Evolutionary conservation across 148 eudicot species (phyloP), one percentile per base, ranked within the genome.

Genomic region (Rhododendron henanense): DNA sequence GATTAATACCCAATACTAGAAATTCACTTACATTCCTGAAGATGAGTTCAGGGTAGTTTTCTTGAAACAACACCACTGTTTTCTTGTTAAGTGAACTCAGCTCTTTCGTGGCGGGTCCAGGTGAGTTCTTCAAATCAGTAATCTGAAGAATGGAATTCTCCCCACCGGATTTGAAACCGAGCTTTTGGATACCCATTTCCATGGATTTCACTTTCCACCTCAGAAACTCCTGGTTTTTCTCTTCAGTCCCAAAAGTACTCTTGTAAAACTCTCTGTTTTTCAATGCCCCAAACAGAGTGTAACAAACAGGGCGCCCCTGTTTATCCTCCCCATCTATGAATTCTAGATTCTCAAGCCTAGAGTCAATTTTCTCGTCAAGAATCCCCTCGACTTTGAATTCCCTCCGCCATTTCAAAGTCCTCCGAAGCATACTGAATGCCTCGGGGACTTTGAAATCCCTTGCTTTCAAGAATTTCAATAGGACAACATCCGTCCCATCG

Each of bases 201-300:
- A 97, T 84, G 61, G 90, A 86, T 31, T 90, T 90, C n/a, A 97
- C 78, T 83, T 92, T 92, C 99, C 99, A 97, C 45, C 94, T 90
- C 19, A 95, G 48, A 86, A 89, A 95, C 16, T 93, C 93, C 48
- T 83, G 82, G 15, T 86, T 35, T 10, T 88, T 88, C 61, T 87
- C 85, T 55, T 90, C 85, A 0, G 89, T 81, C 81, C 94, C 92
- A 59, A 92, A 92, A 65, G 85, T 83, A 57, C 85, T 84, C 50
- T 84, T 19, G 61, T 84, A 88, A 81, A 90, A 84, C 1, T 88
- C 90, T 55, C 85, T 90, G 25, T 93, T 89, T 55, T 85, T 89
- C n/a, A 93, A 90, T 4, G 84, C 90, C 18, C 93, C 94, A 75
- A 90, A 92, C 39, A 85, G 11, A 37, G 85, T 88, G 81, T 88